Evolutionary conservation across 805 yeast genomes (phyloP).

Genomic region (Wickerhamomyces rabaulensis): DNA sequence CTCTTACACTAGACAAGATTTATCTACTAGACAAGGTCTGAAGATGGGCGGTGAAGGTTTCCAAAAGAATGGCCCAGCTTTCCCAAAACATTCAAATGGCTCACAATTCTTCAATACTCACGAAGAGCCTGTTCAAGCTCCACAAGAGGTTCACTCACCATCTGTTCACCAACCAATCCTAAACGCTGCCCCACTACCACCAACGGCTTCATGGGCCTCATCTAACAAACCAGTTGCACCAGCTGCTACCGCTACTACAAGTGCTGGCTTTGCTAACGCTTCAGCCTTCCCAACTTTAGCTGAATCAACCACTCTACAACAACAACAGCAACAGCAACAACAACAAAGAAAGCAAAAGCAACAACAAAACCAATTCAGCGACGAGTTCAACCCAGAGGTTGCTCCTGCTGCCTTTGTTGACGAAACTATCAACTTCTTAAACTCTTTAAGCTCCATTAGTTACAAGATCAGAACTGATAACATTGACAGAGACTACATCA

Average conservation of each 20-base stretch:
- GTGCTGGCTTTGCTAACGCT: constrained; percentile 36
- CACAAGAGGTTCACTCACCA: constrained; percentile 3
- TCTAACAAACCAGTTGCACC: constrained; percentile 14
- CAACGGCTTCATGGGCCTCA: constrained; percentile 65
- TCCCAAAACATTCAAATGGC: constrained; percentile 19
- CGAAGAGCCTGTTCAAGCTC: constrained; percentile 3
- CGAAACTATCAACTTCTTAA: constrained; percentile 39
- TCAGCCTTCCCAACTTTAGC: constrained; percentile 60
- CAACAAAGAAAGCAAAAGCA: constrained; percentile 24
- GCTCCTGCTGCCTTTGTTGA: constrained; percentile 44
- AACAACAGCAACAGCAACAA: constrained; percentile 23
- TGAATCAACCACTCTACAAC: constrained; percentile 32
- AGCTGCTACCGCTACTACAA: constrained; percentile 28
- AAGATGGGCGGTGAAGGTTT: constrained; percentile 39
- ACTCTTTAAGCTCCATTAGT: constrained; percentile 29
- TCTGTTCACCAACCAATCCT: constrained; percentile 12
- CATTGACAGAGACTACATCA: constrained; percentile 24
- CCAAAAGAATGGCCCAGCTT: constrained; percentile 20
- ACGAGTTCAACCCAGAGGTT: constrained; percentile 34
- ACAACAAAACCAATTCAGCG: constrained; percentile 16
- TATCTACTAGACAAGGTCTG: constrained; percentile 68
- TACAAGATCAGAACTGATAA: constrained; percentile 33
- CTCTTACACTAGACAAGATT: constrained; percentile 84
- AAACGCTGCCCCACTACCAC: constrained; percentile 53
- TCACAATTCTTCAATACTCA: constrained; percentile 7